Base-by-base conservation (phyloP, 192 early-diverging fungal species). In the Backusella sp. region DNA sequence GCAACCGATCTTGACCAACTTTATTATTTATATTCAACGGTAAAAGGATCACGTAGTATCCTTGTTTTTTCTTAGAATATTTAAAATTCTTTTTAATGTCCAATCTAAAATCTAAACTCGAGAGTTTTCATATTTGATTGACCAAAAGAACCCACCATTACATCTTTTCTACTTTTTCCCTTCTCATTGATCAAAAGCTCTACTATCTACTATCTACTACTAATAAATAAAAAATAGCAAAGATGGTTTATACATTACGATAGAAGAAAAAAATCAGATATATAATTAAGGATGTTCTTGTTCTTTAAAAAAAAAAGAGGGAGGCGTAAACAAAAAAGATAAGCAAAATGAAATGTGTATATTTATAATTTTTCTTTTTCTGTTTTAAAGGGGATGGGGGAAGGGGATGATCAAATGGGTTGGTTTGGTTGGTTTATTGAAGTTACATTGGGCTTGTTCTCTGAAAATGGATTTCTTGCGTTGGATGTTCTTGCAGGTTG, bases 91-190 rank as follows among this genome's bases (percentile, higher is more conserved):
- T 32, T 32, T 32, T 21, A 53, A 53, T 53, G 52, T 59, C 17
- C 53, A 59, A 59, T 59, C n/a, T 59, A 59, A 59, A 59, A 59
- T 59, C 53, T 26, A 59, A 53, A 53, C 52, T 23, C 52, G 52
- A 56, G 17, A 56, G 17, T 11, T 56, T 56, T 56, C 6, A 56
- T 23, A 8, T 21, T 21, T 56, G 7, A 12, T 59, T 59, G 8
- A 59, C 6, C 19, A 49, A n/a, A 19, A 49, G 15, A n/a, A n/a
- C 4, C 4, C 46, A 19, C n/a, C 19, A 49, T 49, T 6, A n/a
- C 5, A 21, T 26, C 23, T 23, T 26, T 9, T 59, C 53, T 59
- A 59, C 23, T 19, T 59, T 26, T n/a, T 11, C 53, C 23, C 12
- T 12, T 59, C 23, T 11, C 53, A 23, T 59, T 11, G 11, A 3